Percentiles rank a stretch among this genome's conserved stretches.
phyloP scores from a whole-genome alignment of 1,284 basidiomycete species.

The Lignosus rhinocerotis region DNA sequence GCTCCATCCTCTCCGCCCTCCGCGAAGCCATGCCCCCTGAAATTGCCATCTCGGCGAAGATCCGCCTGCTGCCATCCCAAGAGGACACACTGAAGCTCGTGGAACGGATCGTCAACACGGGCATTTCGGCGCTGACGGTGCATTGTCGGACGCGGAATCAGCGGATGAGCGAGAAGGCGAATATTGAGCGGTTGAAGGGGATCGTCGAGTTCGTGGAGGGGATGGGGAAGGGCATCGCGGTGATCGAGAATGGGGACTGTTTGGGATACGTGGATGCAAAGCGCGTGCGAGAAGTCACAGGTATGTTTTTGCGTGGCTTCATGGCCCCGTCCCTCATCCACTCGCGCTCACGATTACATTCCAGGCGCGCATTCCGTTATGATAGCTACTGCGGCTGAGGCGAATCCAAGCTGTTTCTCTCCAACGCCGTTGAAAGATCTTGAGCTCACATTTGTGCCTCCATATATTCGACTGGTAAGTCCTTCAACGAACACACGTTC shows the following conservation, averaged over 20 bases:
- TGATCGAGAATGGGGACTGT: constrained; percentile 96
- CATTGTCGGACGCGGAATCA: constrained; percentile 96
- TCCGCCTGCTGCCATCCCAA: constrained; percentile 85
- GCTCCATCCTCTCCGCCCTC: constrained; percentile 81
- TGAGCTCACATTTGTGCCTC: constrained; percentile 71
- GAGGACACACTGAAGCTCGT: constrained; percentile 88
- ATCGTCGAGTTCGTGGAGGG: constrained; percentile 80
- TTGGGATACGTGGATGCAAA: constrained; percentile 78
- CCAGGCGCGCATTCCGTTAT: constrained; percentile 89
- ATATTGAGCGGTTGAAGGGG: constrained; percentile 79
- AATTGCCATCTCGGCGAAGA: constrained; percentile 90
- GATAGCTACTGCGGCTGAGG: constrained; percentile 94
- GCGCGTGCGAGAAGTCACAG: constrained; percentile 73
- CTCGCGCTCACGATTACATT: background rate
- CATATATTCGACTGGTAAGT: constrained; percentile 76
- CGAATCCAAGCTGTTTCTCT: constrained; percentile 90
- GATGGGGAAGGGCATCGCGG: constrained; percentile 73
- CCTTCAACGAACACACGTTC: no score
- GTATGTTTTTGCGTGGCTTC: constrained; percentile 40
- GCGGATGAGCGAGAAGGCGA: constrained; percentile 82
- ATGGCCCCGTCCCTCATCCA: background rate
- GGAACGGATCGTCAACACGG: constrained; percentile 83
- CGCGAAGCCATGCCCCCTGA: constrained; percentile 73
- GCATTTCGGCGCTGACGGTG: constrained; percentile 88
- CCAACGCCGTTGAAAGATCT: constrained; percentile 68